Percentiles rank a stretch among this genome's conserved stretches.
Evolutionary conservation across 73 alveolate species (phyloP).

Genomic region (Paramecium biaurelia): DNA sequence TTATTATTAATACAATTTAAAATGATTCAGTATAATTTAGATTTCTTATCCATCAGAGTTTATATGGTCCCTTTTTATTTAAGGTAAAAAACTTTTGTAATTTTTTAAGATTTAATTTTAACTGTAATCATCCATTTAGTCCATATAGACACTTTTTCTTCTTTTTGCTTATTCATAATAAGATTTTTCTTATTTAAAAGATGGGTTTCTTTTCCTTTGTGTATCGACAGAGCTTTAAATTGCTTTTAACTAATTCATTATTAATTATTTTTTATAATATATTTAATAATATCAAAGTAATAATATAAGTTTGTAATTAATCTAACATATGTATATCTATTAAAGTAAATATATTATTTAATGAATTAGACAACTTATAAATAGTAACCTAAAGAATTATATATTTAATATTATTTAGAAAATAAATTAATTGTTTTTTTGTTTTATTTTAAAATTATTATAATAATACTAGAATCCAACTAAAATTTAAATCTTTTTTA

Average conservation of each 20-base stretch:
- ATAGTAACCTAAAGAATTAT: no score
- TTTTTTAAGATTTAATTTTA: not conserved
- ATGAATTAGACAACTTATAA: no score
- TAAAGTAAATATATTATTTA: no score
- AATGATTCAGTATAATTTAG: not conserved
- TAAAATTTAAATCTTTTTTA: no score
- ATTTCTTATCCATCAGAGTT: conserved; percentile 2
- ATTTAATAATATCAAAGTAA: not conserved
- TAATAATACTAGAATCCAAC: no score
- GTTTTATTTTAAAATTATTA: no score
- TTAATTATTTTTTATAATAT: not conserved
- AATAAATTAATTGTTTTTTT: no score
- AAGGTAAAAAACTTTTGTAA: not conserved
- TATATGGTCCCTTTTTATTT: not conserved
- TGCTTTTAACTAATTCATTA: not conserved
- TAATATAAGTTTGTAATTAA: not conserved
- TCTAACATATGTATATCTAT: no score
- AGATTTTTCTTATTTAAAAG: not conserved
- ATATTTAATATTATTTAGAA: no score
- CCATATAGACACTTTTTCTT: not conserved
- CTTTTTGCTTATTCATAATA: not conserved
- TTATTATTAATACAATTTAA: not conserved
- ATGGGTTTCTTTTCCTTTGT: not conserved
- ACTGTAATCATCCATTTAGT: not conserved
- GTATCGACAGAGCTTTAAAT: not conserved